These are phyloP conservation scores for Penicillium oxalicum DNA, from an alignment of 2,329 filamentous ascomycete genomes.

Conservation along the genomic window DNA sequence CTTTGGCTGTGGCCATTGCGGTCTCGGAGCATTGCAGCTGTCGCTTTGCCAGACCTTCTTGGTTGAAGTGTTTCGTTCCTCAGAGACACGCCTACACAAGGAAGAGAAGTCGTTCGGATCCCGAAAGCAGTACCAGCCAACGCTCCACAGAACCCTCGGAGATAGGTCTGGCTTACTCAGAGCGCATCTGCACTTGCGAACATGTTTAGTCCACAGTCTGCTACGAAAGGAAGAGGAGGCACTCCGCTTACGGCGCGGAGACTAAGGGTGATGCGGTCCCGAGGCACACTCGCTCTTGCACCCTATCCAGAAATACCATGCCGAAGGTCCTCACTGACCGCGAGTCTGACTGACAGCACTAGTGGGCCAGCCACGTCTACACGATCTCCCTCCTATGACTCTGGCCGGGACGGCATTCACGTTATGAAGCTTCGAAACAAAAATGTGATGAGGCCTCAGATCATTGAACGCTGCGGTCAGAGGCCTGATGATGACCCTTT, in stretches of 20 bases:
- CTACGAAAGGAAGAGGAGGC: conserved; percentile 29
- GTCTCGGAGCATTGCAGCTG: conserved; percentile 35
- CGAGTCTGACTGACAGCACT: conserved; percentile 8
- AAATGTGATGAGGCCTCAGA: background rate
- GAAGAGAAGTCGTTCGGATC: conserved; percentile 28
- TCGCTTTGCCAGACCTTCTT: conserved; percentile 13
- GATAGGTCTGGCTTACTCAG: conserved; percentile 21
- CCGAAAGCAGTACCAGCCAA: conserved; percentile 28
- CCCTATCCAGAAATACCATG: conserved; percentile 22
- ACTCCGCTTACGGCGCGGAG: conserved; percentile 50
- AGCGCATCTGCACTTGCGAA: conserved; percentile 18
- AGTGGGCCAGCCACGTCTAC: conserved; percentile 16
- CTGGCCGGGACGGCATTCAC: conserved; percentile 16
- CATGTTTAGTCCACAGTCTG: conserved; percentile 17
- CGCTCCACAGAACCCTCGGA: conserved; percentile 29
- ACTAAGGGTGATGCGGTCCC: conserved; percentile 6
- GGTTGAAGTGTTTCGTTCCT: conserved; percentile 21
- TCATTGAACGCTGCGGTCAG: background rate
- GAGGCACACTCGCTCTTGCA: conserved; percentile 8
- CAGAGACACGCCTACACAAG: conserved; percentile 19
- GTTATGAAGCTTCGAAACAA: conserved; percentile 18
- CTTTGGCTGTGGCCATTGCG: conserved; percentile 34
- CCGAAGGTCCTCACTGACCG: conserved; percentile 23
- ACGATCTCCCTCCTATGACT: conserved; percentile 18
- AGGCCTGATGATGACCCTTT: conserved; percentile 12